Evolutionary conservation across 352 stramenopile genomes (phyloP).

Genomic region (Globisporangium middletonii): DNA sequence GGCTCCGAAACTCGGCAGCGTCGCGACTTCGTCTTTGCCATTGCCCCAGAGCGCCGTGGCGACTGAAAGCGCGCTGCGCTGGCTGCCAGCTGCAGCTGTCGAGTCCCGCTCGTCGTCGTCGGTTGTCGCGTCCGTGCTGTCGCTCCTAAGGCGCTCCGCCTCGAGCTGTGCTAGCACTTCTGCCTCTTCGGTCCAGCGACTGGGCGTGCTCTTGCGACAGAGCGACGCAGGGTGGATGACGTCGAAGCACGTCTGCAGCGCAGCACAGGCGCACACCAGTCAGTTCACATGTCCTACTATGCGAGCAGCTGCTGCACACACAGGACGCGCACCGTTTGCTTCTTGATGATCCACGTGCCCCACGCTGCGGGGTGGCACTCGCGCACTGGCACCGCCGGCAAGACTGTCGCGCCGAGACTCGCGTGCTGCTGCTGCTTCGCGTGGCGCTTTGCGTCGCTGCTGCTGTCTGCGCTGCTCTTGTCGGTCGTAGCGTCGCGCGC

Average conservation of each 20-base stretch:
- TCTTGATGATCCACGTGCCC: conserved; percentile 60
- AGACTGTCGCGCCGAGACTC: conserved; percentile 25
- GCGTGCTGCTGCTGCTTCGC: conserved; percentile 17
- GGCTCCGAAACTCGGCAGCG: conserved; percentile 38
- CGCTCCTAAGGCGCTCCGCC: conserved; percentile 14
- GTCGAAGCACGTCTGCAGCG: conserved; percentile 14
- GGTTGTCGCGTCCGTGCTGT: conserved; percentile 2
- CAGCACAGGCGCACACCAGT: not conserved
- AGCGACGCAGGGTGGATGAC: conserved; percentile 42
- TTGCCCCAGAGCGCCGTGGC: conserved; percentile 11
- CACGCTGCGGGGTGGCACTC: conserved; percentile 57
- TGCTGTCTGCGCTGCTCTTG: not conserved
- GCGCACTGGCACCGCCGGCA: conserved; percentile 28
- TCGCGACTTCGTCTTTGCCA: conserved; percentile 10
- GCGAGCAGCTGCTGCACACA: not conserved
- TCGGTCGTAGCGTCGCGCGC: not conserved
- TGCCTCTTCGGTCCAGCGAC: conserved; percentile 43
- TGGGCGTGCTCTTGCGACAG: conserved; percentile 16
- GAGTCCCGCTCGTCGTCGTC: not conserved
- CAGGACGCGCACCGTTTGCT: conserved; percentile 20
- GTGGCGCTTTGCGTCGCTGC: not conserved
- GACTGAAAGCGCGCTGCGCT: conserved; percentile 1
- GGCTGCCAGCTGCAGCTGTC: not conserved
- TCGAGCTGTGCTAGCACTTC: conserved; percentile 17
- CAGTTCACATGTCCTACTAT: not conserved